Conservation (phyloP, 176 grass and related monocot species). For the Oryza longistaminata region DNA sequence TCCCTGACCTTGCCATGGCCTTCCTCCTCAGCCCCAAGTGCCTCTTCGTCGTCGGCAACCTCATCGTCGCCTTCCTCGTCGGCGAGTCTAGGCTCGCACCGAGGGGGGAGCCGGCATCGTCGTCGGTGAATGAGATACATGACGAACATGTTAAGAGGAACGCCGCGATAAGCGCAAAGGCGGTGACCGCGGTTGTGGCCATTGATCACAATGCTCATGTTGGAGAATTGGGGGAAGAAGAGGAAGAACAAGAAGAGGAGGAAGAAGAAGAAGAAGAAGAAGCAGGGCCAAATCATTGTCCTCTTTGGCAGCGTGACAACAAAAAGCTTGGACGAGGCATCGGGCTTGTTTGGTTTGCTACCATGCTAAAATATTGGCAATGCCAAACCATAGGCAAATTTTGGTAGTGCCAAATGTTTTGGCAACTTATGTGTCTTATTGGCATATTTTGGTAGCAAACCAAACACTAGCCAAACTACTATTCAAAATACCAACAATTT, state of each 20-base stretch:
- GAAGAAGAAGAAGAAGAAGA: conserved; percentile 32
- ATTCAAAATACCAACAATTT: no score
- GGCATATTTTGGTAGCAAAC: no score
- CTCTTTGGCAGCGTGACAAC: no score
- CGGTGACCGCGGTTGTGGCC: not conserved
- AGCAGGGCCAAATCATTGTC: no score
- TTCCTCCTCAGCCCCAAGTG: conserved; percentile 72
- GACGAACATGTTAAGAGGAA: conserved; percentile 58
- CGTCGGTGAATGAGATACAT: conserved; percentile 45
- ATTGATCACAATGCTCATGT: conserved; percentile 10
- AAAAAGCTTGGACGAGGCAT: no score
- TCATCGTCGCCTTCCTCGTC: conserved; percentile 86
- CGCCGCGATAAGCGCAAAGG: not conserved
- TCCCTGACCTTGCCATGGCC: conserved; percentile 50
- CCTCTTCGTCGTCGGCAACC: conserved; percentile 78
- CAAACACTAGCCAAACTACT: no score
- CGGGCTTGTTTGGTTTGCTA: no score
- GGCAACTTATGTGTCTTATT: no score
- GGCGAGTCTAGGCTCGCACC: conserved; percentile 61
- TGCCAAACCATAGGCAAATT: no score
- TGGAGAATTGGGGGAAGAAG: conserved; percentile 25
- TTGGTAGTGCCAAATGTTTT: no score
- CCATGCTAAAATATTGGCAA: no score
- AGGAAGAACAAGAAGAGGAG: not conserved
- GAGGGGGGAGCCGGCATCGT: conserved; percentile 3